phyloP scores from a whole-genome alignment of 805 yeast species.

The Candida dajiaensis region DNA sequence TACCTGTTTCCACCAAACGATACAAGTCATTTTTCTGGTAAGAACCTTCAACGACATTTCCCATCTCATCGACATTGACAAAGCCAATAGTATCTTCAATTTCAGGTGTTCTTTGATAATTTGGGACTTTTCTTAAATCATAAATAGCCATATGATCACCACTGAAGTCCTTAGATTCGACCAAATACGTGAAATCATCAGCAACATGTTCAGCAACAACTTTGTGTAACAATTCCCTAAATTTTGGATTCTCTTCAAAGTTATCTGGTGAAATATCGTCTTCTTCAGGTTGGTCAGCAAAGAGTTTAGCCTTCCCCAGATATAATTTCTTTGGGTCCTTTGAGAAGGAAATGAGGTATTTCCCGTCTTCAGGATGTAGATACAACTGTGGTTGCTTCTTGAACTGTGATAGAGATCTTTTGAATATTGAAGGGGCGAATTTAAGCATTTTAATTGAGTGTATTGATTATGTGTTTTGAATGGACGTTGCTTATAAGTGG shows the following conservation, averaged over 20 bases:
- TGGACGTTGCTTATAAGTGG: neutral
- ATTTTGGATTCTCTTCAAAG: constrained; percentile 10
- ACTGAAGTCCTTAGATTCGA: constrained; percentile 51
- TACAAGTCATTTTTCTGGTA: constrained; percentile 59
- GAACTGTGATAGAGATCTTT: neutral
- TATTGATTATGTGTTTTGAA: too few species aligned
- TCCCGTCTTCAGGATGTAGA: constrained; percentile 5
- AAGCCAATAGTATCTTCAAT: constrained; percentile 69
- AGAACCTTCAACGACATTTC: constrained; percentile 46
- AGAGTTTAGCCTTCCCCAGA: constrained; percentile 6
- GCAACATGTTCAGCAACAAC: constrained; percentile 21
- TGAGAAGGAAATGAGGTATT: constrained; percentile 12
- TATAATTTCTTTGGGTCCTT: constrained; percentile 4
- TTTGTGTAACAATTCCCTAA: constrained; percentile 6
- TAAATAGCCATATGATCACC: constrained; percentile 60
- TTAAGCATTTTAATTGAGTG: too few species aligned
- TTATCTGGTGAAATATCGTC: constrained; percentile 1
- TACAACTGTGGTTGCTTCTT: constrained; percentile 11
- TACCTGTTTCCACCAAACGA: constrained; percentile 36
- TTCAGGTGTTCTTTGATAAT: constrained; percentile 61
- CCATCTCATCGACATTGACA: constrained; percentile 49
- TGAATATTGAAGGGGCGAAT: neutral
- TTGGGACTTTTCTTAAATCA: constrained; percentile 62
- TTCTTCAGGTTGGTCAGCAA: neutral
- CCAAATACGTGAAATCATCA: constrained; percentile 45